Conservation (phyloP, 2,329 filamentous ascomycete genomes). For the Claviceps africana region DNA sequence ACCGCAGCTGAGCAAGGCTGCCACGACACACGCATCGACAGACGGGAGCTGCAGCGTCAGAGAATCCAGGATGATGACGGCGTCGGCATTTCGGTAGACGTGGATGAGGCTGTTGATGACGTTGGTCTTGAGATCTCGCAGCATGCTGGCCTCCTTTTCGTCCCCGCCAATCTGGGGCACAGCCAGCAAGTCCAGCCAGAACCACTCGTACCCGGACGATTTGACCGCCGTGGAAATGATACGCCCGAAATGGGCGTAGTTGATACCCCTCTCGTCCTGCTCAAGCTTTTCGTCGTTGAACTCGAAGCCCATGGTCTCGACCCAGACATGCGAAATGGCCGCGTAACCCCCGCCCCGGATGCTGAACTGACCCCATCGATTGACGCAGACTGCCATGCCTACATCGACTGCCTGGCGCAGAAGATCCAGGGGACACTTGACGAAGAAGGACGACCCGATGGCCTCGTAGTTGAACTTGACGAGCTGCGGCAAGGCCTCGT, state of each 20-base stretch:
- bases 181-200: neutral
- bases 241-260: neutral
- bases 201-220: neutral
- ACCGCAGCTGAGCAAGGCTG: neutral
- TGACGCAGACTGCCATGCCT: neutral
- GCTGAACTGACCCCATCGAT: neutral
- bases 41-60: neutral
- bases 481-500: neutral
- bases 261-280: neutral
- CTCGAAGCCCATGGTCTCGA: neutral
- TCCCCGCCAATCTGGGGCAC: neutral
- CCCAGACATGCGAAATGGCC: neutral
- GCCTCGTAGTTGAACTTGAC: neutral
- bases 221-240: neutral
- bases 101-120: neutral
- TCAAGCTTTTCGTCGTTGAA: neutral
- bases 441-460: neutral
- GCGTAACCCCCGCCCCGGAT: neutral
- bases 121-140: neutral
- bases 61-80: neutral
- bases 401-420: neutral
- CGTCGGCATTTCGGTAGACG: neutral
- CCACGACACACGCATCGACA: neutral
- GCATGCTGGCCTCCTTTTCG: neutral
- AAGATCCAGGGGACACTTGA: neutral